Evolutionary conservation across 129 eudicot genomes (phyloP), one percentile per base, ranked within the genome.

Genomic region (Calendula officinalis): DNA sequence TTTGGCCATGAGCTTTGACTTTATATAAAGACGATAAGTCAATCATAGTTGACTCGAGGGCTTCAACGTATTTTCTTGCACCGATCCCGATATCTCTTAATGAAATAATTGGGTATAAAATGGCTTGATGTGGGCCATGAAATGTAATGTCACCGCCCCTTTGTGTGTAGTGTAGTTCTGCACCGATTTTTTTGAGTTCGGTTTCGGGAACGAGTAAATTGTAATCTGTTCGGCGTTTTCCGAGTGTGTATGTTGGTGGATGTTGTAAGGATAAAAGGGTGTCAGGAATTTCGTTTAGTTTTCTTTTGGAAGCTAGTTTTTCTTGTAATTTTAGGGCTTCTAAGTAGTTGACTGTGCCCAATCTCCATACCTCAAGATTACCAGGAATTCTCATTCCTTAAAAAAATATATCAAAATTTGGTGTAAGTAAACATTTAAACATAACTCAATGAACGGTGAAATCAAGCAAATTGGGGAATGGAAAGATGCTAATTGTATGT

Each of bases 221-320:
- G 77, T 92, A 83, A 70, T 82, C 87, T 4, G 96, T 92, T 47
- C 82, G 75, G 55, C 95, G 84, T 79, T 92, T 92, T 12, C 96
- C 99, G 41, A 92, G 91, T 3, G 99, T 92, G 74, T 85, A 92
- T 6, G 99, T 92, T n/a, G 89, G 99, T 46, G 96, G 99, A 38
- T 92, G 99, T 68, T 88, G 96, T 22, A 92, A 56, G 39, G 96
- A 85, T 22, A 92, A 66, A 43, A 92, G 77, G 64, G 91, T 83
- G 46, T 92, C 99, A 0, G 82, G 17, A 43, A 92, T 86, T 74
- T 70, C 81, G 30, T 65, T 54, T 63, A 75, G 54, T 81, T 85
- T 92, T 40, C 95, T 81, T 59, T 88, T 91, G 6, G 92, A 79
- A 3, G 81, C 83, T 15, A 92, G 71, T 74, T 85, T 85, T 61